Percentiles rank a stretch among this genome's conserved stretches.
These are phyloP conservation scores for Akanthomyces lecanii DNA, from an alignment of 2,329 filamentous ascomycete species.

Conservation along the genomic window DNA sequence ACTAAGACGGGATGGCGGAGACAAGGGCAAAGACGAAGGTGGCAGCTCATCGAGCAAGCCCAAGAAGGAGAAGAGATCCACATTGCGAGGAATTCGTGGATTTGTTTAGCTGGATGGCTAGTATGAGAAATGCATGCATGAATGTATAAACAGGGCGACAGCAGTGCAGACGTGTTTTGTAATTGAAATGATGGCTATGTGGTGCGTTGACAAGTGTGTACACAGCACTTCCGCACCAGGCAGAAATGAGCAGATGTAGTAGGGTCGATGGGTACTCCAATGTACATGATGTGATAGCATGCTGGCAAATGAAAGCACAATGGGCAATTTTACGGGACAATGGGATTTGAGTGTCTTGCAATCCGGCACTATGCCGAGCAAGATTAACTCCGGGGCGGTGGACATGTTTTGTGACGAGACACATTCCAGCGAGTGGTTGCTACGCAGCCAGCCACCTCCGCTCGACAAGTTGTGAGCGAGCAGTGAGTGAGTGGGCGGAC, in stretches of 20 bases:
- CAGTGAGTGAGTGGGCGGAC: too few relatives aligned
- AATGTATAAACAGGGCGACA: background rate
- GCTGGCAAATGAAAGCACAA: background rate
- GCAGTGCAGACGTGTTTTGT: background rate
- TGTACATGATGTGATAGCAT: background rate
- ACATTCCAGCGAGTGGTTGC: constrained; percentile 4
- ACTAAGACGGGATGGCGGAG: constrained; percentile 45
- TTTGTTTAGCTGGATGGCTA: constrained; percentile 27
- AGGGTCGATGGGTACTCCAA: background rate
- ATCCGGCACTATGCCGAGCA: background rate
- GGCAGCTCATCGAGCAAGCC: constrained; percentile 24
- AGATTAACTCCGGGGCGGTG: background rate
- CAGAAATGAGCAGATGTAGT: background rate
- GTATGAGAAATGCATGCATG: background rate
- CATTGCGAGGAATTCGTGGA: constrained; percentile 39
- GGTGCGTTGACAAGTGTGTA: background rate
- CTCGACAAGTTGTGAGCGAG: too few relatives aligned
- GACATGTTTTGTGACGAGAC: background rate
- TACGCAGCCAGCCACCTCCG: background rate
- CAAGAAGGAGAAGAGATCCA: constrained; percentile 36
- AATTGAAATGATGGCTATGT: background rate
- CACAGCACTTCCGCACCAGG: background rate
- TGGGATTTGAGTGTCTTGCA: constrained; percentile 1
- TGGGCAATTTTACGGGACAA: background rate
- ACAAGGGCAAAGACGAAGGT: constrained; percentile 42